These are phyloP conservation scores for Trichoderma sp. DNA, from an alignment of 2,329 filamentous ascomycete species.

Conservation along the genomic window DNA sequence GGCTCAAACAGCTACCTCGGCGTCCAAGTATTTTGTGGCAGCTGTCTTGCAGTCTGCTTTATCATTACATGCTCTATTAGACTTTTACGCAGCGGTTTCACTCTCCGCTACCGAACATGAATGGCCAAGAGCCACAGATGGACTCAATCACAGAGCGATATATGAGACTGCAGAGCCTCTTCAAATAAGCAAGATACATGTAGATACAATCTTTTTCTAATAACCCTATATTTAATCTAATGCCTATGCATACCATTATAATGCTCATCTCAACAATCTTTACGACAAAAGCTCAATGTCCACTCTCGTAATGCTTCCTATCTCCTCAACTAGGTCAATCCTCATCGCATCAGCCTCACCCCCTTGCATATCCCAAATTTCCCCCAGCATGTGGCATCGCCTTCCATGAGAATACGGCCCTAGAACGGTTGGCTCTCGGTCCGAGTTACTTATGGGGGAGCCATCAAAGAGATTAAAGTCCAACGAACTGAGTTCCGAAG, in stretches of 20 bases:
- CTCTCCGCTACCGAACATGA: neutral
- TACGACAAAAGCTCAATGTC: conserved; percentile 38
- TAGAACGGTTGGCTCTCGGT: neutral
- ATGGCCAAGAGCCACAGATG: neutral
- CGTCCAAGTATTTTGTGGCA: neutral
- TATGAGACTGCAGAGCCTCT: neutral
- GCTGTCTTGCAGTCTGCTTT: neutral
- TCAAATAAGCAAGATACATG: neutral
- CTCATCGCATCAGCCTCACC: conserved; percentile 30
- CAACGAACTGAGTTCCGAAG: neutral
- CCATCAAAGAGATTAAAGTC: conserved; percentile 21
- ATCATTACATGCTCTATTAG: neutral
- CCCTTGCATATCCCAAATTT: conserved; percentile 21
- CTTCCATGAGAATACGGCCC: neutral
- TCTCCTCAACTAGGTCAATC: conserved; percentile 38
- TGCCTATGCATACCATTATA: neutral
- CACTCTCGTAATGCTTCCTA: conserved; percentile 40
- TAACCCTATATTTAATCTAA: neutral
- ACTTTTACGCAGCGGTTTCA: neutral
- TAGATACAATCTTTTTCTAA: neutral
- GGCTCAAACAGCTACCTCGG: neutral
- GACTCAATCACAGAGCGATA: neutral
- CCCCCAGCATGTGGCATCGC: neutral
- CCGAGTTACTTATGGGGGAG: neutral
- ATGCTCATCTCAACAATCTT: neutral